A percentile compares a stretch with the other conserved stretches of the same genome.
Evolutionary conservation across 108 stramenopile genomes (phyloP).

Genomic region (Nitzschia palea): DNA sequence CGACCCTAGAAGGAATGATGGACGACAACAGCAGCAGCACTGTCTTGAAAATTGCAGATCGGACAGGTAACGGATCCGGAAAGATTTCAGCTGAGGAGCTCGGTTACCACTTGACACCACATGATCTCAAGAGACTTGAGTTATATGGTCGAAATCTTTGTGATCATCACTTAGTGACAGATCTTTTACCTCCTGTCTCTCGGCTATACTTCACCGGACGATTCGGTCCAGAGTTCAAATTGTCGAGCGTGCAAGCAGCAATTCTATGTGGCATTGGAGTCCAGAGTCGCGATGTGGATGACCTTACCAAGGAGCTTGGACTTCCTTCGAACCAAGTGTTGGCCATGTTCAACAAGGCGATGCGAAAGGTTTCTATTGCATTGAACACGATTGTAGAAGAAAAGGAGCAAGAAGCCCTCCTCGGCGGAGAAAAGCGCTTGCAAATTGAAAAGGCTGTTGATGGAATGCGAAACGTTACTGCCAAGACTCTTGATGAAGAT

Average conservation of each 20-base stretch:
- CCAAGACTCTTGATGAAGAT: slow-evolving; percentile 83
- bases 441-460: slow-evolving; percentile 47
- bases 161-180: slow-evolving; percentile 97
- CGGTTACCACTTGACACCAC: slow-evolving; percentile 79
- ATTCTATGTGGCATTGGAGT: slow-evolving; percentile 88
- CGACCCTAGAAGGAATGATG: slow-evolving; percentile 64
- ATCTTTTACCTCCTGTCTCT: slow-evolving; percentile 89
- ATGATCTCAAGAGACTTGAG: slow-evolving; percentile 97
- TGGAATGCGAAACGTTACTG: slow-evolving; percentile 64
- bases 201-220: slow-evolving; percentile 90
- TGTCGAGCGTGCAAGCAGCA: slow-evolving; percentile 90
- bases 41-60: slow-evolving; percentile 37
- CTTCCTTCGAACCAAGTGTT: slow-evolving; percentile 89
- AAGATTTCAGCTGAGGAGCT: slow-evolving; percentile 80
- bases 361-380: slow-evolving; percentile 86
- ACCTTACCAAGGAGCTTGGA: slow-evolving; percentile 75
- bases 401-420: slow-evolving; percentile 62
- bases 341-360: slow-evolving; percentile 97
- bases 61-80: slow-evolving; percentile 36
- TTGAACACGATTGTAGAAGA: slow-evolving; percentile 76
- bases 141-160: slow-evolving; percentile 96
- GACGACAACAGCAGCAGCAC: slow-evolving; percentile 38
- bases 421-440: slow-evolving; percentile 65
- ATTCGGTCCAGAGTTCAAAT: slow-evolving; percentile 68
- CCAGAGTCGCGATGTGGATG: slow-evolving; percentile 83